A percentile compares a stretch with the other conserved stretches of the same genome.
phyloP scores from a whole-genome alignment of 441 rosid species.

The Biscutella auriculata region DNA sequence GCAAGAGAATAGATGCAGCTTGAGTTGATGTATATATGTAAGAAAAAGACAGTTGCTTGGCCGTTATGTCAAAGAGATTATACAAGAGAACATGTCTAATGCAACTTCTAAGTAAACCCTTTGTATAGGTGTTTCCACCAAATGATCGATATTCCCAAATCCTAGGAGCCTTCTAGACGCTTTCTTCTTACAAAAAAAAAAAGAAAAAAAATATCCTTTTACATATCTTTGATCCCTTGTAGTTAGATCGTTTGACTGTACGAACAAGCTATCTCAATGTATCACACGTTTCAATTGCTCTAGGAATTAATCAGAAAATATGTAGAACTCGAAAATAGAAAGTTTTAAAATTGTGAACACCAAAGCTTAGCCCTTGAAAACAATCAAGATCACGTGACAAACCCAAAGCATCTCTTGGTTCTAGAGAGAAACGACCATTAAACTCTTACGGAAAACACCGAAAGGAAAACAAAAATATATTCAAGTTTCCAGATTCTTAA shows the following conservation, averaged over 20 bases:
- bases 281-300: constrained; percentile 10
- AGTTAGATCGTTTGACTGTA: neutral
- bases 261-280: constrained; percentile 13
- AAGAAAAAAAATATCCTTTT: neutral
- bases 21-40: neutral
- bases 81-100: constrained; percentile 3
- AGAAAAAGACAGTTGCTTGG: constrained; percentile 8
- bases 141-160: constrained; percentile 6
- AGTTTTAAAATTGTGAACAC: neutral
- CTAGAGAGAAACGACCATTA: neutral
- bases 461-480: neutral
- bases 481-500: neutral
- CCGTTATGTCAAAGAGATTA: neutral
- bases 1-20: neutral
- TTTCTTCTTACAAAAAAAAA: neutral
- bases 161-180: constrained; percentile 16
- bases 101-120: constrained; percentile 12
- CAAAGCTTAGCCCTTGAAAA: neutral
- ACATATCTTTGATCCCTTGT: no score
- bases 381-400: constrained; percentile 6
- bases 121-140: neutral
- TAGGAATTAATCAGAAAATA: neutral
- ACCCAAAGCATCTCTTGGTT: neutral
- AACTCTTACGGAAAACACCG: neutral
- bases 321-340: neutral